Evolutionary conservation across 495 filamentous ascomycete genomes (phyloP).

Genomic region (Neurospora intermedia): DNA sequence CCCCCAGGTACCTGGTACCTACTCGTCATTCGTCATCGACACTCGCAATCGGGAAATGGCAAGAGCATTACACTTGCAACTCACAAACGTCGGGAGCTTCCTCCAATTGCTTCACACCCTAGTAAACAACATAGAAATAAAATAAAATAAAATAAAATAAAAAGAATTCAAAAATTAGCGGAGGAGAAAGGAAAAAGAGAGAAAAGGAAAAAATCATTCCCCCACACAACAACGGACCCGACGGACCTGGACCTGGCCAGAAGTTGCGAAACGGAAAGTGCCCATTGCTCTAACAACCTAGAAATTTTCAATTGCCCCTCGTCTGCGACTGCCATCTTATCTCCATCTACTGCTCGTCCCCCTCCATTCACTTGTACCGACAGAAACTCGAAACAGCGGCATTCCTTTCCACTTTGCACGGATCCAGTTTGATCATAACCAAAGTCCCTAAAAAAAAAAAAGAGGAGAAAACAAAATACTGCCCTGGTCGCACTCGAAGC

Average conservation of each 20-base stretch:
- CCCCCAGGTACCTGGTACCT: background rate
- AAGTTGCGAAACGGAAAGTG: background rate
- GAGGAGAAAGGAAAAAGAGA: background rate
- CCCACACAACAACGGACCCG: background rate
- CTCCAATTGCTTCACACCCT: background rate
- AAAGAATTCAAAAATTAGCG: too few species aligned
- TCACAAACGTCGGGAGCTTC: background rate
- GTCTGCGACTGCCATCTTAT: background rate
- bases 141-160: too few species aligned
- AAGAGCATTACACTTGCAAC: background rate
- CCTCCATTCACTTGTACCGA: background rate
- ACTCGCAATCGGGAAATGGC: background rate
- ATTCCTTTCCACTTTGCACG: background rate
- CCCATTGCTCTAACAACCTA: background rate
- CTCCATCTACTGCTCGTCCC: background rate
- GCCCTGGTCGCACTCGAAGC: background rate
- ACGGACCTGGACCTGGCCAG: slow-evolving; percentile 1
- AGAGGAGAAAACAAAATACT: background rate
- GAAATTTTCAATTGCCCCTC: background rate
- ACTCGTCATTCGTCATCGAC: background rate
- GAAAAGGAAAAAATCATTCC: background rate
- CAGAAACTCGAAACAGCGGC: background rate
- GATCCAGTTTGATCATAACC: background rate
- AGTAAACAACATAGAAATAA: background rate
- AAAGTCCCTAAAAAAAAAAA: background rate